Base-by-base conservation (phyloP, 2,329 filamentous ascomycete genomes). In the Colletotrichum incanum region DNA sequence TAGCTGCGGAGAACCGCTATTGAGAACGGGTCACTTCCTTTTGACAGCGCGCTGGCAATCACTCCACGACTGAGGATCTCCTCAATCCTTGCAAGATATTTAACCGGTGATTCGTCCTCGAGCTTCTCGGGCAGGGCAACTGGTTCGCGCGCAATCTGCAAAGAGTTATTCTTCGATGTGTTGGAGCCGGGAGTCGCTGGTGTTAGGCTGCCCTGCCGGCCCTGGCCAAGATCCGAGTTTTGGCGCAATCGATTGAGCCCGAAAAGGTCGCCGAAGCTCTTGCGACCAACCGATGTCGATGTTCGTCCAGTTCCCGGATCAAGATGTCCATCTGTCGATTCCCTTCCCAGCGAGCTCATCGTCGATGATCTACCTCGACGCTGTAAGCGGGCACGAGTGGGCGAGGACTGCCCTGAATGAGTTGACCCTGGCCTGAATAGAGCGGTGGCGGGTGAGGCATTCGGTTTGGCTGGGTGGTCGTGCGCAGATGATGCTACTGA, bases 251-350 rank as follows among this genome's bases (percentile, higher is more conserved):
- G 90, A 74, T 91, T 89, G 26, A 98, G 84, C 18, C 91, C 92
- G 77, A 99, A 91, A 26, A 98, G 85, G 76, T 98, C 96, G 65
- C 95, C 94, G 77, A 99, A 94, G 82, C 96, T 98, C 82, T 95
- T 96, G 66, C 96, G 90, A 6, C 95, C 95, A n/a, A 93, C 96
- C 0, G 94, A 98, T 1, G 93, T 94, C 1, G 95, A 98, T 7
- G 91, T 95, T 63, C 95, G 88, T n/a, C 91, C 82, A 31, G 89
- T 89, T 5, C 91, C 91, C 3, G 92, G 91, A 8, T 90, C 86
- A 6, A 93, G 87, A 65, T 92, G 90, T 43, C 93, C 90, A 73
- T 94, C 93, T 65, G 91, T 91, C 0, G 92, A 94, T 65, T 90
- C 88, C 74, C 93, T 91, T 23, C 92, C 91, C 54, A 96, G 82